Evolutionary conservation across 106 monocot species (phyloP).

Genomic region (Dendrobium officinale): DNA sequence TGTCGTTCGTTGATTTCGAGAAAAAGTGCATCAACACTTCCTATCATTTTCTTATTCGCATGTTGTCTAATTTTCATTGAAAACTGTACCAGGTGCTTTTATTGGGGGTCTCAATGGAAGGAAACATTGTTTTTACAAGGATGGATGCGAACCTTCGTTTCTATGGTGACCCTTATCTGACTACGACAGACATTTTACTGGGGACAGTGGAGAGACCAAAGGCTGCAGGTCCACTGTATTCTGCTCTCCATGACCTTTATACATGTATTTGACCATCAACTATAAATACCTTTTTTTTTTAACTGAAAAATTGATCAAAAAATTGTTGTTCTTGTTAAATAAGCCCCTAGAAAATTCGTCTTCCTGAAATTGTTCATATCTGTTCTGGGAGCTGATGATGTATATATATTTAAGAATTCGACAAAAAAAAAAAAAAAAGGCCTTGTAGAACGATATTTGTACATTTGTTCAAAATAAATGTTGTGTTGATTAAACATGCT

Average conservation of each 20-base stretch:
- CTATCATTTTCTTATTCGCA: no score
- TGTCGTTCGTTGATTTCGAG: no score
- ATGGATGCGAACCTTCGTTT: conserved; percentile 61
- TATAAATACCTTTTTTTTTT: background rate
- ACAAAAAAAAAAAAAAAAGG: background rate
- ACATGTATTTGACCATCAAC: background rate
- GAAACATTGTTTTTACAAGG: conserved; percentile 56
- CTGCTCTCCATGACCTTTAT: conserved; percentile 51
- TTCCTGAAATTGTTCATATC: background rate
- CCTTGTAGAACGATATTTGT: background rate
- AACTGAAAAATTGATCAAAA: no score
- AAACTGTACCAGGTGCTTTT: conserved; percentile 59
- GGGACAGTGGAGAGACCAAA: conserved; percentile 57
- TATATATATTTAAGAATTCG: background rate
- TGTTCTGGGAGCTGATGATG: background rate
- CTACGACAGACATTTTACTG: conserved; percentile 63
- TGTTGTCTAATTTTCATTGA: background rate
- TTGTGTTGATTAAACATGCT: background rate
- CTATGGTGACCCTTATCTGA: conserved; percentile 73
- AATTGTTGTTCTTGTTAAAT: background rate
- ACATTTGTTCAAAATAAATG: background rate
- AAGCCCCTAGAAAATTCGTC: background rate
- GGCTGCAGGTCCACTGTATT: conserved; percentile 62
- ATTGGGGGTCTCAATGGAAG: conserved; percentile 75
- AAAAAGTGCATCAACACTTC: no score